A percentile compares a stretch with the other conserved stretches of the same genome.
Evolutionary conservation across 345 rosid genomes (phyloP).

Genomic region (Euclidium syriacum): DNA sequence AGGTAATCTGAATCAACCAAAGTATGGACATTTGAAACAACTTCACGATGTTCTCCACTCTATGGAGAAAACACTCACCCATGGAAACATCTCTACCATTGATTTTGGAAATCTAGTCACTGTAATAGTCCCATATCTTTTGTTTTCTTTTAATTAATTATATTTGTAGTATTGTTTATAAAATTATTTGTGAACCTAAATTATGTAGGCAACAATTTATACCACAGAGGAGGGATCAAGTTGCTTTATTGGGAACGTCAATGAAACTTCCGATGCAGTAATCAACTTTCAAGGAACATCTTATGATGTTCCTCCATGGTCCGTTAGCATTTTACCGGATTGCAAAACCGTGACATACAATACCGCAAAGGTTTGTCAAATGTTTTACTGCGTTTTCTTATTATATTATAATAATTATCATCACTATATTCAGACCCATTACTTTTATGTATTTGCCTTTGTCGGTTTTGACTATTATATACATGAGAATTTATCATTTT

Average conservation of each 20-base stretch:
- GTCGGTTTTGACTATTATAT: too few relatives aligned
- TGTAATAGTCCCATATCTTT: constrained; percentile 17
- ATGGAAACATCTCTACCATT: constrained; percentile 36
- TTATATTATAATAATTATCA: background rate
- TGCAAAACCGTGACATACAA: constrained; percentile 44
- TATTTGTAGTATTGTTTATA: background rate
- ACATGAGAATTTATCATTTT: too few relatives aligned
- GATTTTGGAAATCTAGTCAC: constrained; percentile 36
- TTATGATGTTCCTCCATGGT: constrained; percentile 52
- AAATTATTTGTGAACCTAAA: background rate
- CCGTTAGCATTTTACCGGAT: constrained; percentile 56
- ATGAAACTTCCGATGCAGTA: constrained; percentile 36
- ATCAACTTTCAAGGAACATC: constrained; percentile 37
- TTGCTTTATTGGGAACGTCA: constrained; percentile 51
- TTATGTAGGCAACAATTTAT: constrained; percentile 42
- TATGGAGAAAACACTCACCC: constrained; percentile 48
- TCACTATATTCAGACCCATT: too few relatives aligned
- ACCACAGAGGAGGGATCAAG: constrained; percentile 37
- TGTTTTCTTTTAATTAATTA: background rate
- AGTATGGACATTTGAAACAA: constrained; percentile 67
- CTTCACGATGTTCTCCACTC: constrained; percentile 50
- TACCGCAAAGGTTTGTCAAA: constrained; percentile 47
- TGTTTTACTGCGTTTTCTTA: background rate
- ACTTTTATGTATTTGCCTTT: background rate
- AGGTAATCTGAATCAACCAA: constrained; percentile 74